Conservation (phyloP, 164 flowering plant species). For the Macadamia integrifolia region DNA sequence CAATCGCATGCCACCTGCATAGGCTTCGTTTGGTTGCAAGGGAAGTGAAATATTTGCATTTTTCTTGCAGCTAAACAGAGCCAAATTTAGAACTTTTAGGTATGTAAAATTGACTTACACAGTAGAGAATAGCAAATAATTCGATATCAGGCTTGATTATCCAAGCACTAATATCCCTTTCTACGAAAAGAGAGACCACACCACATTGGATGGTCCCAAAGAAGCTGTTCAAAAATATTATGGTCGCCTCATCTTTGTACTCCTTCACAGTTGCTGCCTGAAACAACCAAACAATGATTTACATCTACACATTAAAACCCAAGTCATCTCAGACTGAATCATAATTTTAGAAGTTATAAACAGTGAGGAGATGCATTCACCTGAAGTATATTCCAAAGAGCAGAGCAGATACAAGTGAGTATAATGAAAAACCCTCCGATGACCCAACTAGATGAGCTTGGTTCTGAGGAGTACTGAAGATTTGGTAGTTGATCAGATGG, state of each 20-base stretch:
- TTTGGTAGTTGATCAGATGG: not conserved
- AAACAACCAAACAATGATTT: not conserved
- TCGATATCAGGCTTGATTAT: constrained; percentile 24
- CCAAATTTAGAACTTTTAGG: too few relatives aligned
- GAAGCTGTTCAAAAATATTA: constrained; percentile 33
- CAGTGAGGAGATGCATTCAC: constrained; percentile 1
- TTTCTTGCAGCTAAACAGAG: too few relatives aligned
- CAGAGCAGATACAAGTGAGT: constrained; percentile 11
- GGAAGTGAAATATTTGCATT: too few relatives aligned
- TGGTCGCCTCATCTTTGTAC: constrained; percentile 32
- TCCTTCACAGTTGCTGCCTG: constrained; percentile 41
- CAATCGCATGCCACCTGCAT: too few relatives aligned
- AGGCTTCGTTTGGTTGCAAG: too few relatives aligned
- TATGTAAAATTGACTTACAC: constrained; percentile 23
- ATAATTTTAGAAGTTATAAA: too few relatives aligned
- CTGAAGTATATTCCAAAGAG: constrained; percentile 31
- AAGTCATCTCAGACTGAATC: too few relatives aligned
- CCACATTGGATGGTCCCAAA: constrained; percentile 49
- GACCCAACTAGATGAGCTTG: constrained; percentile 29
- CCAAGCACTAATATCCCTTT: constrained; percentile 39
- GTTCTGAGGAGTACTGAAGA: not conserved
- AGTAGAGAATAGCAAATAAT: constrained; percentile 25
- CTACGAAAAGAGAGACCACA: constrained; percentile 28
- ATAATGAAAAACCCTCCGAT: constrained; percentile 43
- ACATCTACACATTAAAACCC: too few relatives aligned